Evolutionary conservation across 345 rosid species (phyloP).

Genomic region (Citrus trifoliata): DNA sequence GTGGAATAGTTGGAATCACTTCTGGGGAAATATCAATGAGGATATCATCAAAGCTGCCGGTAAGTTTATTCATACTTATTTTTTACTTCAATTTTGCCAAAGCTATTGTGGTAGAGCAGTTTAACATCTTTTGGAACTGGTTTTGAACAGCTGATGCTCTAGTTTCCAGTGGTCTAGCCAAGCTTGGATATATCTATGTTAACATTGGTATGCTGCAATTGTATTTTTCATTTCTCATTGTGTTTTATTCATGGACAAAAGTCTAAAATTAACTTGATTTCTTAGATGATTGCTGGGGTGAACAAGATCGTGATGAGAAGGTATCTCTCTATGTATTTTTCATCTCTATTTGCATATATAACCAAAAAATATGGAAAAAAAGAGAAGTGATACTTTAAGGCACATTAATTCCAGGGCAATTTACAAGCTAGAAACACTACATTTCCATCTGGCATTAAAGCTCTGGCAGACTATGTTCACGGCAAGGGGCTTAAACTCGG

Average conservation of each 20-base stretch:
- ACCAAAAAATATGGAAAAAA: background rate
- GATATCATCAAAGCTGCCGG: constrained; percentile 39
- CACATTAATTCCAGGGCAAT: constrained; percentile 45
- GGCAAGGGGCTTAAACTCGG: constrained; percentile 87
- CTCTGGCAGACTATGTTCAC: constrained; percentile 81
- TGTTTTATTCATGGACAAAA: background rate
- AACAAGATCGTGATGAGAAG: constrained; percentile 61
- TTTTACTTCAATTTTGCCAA: background rate
- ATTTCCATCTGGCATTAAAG: constrained; percentile 84
- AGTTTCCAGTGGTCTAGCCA: constrained; percentile 74
- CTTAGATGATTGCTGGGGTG: constrained; percentile 97
- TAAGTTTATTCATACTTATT: background rate
- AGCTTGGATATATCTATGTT: constrained; percentile 74
- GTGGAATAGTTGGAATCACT: constrained; percentile 60
- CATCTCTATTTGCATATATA: background rate
- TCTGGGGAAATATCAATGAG: constrained; percentile 38
- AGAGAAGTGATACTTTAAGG: background rate
- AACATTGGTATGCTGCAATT: constrained; percentile 61
- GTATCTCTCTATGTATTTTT: constrained; percentile 23
- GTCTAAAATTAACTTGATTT: constrained; percentile 4
- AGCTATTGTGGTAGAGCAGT: background rate
- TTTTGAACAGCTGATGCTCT: constrained; percentile 63
- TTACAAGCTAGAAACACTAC: constrained; percentile 57
- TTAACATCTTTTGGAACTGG: background rate
- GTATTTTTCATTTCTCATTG: background rate